phyloP scores from a whole-genome alignment of 1,284 basidiomycete genomes.

The Schizophyllum amplum region DNA sequence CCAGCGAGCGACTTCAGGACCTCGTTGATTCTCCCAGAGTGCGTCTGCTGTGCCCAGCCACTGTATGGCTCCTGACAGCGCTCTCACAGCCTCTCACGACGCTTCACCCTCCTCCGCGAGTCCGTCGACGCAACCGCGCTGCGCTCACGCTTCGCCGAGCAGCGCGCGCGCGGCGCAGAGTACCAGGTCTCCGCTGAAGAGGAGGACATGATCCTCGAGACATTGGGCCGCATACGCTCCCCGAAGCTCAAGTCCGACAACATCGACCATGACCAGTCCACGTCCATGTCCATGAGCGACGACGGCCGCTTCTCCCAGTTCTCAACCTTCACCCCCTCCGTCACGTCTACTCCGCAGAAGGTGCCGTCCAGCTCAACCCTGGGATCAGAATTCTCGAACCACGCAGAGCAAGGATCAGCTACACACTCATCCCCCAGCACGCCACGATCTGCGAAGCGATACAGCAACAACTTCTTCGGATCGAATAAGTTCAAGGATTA shows the following conservation, averaged over 20 bases:
- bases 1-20: conserved; percentile 70
- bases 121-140: conserved; percentile 56
- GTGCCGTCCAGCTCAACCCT: not conserved
- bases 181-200: conserved; percentile 71
- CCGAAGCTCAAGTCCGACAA: not conserved
- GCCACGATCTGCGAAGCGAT: conserved; percentile 47
- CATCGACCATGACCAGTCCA: not conserved
- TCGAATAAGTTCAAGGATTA: conserved; percentile 71
- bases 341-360: conserved; percentile 7
- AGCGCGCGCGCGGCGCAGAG: conserved; percentile 57
- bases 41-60: conserved; percentile 25
- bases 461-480: conserved; percentile 78
- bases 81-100: conserved; percentile 57
- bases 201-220: conserved; percentile 74
- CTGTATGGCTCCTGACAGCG: conserved; percentile 11
- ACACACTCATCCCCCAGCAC: conserved; percentile 34
- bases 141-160: conserved; percentile 60
- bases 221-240: conserved; percentile 33
- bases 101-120: conserved; percentile 69
- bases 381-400: not conserved
- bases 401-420: conserved; percentile 22
- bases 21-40: conserved; percentile 77
- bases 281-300: not conserved
- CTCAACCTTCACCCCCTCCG: conserved; percentile 1
- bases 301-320: not conserved